These are phyloP conservation scores for Pyrus betulifolia DNA, from an alignment of 306 rosid species.

Conservation along the genomic window DNA sequence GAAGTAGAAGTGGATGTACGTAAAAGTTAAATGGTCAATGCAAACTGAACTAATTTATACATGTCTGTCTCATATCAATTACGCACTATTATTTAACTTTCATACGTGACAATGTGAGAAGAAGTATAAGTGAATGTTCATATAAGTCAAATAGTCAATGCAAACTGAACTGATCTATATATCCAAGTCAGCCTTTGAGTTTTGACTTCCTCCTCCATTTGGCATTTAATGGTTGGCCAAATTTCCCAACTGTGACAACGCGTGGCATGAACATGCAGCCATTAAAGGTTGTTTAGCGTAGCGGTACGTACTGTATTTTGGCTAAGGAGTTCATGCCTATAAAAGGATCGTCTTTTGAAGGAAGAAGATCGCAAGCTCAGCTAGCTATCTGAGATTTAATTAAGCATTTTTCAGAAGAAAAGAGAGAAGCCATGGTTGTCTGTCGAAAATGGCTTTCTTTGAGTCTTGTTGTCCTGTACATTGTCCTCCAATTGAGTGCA, in stretches of 20 bases:
- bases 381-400: background rate
- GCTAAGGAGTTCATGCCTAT: conserved; percentile 29
- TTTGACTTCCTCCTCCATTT: conserved; percentile 22
- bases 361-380: background rate
- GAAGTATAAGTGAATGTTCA: background rate
- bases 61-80: too few relatives aligned
- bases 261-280: conserved; percentile 22
- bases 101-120: background rate
- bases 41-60: too few relatives aligned
- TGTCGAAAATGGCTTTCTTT: conserved; percentile 37
- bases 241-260: conserved; percentile 41
- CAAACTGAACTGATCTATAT: background rate
- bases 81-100: too few relatives aligned
- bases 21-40: too few relatives aligned
- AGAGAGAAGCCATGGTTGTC: conserved; percentile 22
- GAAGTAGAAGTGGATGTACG: too few relatives aligned
- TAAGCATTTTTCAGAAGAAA: too few relatives aligned
- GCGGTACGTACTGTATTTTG: background rate
- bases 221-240: conserved; percentile 26
- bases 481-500: conserved; percentile 47
- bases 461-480: conserved; percentile 39
- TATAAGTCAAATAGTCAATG: background rate
- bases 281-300: conserved; percentile 17
- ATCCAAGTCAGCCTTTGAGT: background rate
- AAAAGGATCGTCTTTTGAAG: conserved; percentile 13